A percentile compares a stretch with the other conserved stretches of the same genome.
Conservation (phyloP, 1,284 basidiomycete genomes). For the Ustilago crameri region DNA sequence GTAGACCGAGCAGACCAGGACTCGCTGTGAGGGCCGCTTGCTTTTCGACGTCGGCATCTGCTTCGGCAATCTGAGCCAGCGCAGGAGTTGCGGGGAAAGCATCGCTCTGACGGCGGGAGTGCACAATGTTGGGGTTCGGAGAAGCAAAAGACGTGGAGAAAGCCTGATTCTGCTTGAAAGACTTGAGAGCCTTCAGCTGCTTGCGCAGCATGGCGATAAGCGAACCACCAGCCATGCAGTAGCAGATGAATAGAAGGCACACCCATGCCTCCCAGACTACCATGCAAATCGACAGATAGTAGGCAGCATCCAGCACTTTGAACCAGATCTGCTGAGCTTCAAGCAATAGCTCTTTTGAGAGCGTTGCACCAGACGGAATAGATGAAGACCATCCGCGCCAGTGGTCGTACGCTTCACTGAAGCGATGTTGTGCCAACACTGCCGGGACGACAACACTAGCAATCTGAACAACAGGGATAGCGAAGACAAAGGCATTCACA, state of each 20-base stretch:
- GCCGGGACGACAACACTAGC: slow-evolving; percentile 29
- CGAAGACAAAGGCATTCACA: slow-evolving; percentile 25
- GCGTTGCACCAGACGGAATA: slow-evolving; percentile 5
- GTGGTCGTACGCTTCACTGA: slow-evolving; percentile 16
- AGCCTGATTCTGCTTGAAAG: slow-evolving; percentile 22
- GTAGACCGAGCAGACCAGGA: slow-evolving; percentile 5
- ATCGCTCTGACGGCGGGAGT: slow-evolving; percentile 8
- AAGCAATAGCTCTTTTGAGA: slow-evolving; percentile 27
- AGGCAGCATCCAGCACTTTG: slow-evolving; percentile 30
- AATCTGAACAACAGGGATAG: slow-evolving; percentile 25
- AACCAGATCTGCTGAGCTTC: slow-evolving; percentile 44
- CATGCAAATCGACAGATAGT: slow-evolving; percentile 32
- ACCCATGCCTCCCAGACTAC: slow-evolving; percentile 33
- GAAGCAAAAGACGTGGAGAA: slow-evolving; percentile 25
- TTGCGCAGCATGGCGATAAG: slow-evolving; percentile 18
- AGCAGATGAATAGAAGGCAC: slow-evolving; percentile 16
- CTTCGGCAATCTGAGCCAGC: neutral
- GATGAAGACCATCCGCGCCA: slow-evolving; percentile 15
- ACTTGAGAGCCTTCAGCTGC: slow-evolving; percentile 26
- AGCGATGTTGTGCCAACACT: slow-evolving; percentile 15
- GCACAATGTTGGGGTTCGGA: slow-evolving; percentile 1
- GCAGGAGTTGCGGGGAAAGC: neutral
- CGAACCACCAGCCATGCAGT: slow-evolving; percentile 20
- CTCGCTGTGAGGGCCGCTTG: slow-evolving; percentile 3
- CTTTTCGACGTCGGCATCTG: slow-evolving; percentile 22